A percentile compares a stretch with the other conserved stretches of the same genome.
phyloP scores from a whole-genome alignment of 208 protist species.

The Trypanosomatidae sp. region DNA sequence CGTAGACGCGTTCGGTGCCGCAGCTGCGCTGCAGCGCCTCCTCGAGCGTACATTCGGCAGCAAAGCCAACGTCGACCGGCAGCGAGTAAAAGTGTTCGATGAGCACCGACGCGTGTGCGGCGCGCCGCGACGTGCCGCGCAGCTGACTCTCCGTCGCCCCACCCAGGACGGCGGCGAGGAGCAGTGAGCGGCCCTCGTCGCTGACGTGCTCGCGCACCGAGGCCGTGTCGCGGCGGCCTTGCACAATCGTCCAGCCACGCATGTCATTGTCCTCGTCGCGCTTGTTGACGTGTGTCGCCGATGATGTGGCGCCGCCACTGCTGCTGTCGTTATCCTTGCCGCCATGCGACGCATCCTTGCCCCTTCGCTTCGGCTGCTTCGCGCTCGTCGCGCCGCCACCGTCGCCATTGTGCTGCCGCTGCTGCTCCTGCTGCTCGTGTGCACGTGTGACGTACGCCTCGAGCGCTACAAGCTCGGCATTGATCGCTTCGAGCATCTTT shows the following conservation, averaged over 20 bases:
- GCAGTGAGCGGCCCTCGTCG: conserved; percentile 22
- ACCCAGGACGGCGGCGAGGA: conserved; percentile 43
- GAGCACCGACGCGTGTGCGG: conserved; percentile 38
- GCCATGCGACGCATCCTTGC: neutral
- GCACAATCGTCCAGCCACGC: conserved; percentile 60
- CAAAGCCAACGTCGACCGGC: conserved; percentile 47
- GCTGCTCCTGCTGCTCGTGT: neutral
- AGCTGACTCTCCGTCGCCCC: conserved; percentile 58
- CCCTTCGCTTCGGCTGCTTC: too few relatives aligned
- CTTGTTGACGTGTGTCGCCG: neutral
- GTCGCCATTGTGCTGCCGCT: too few relatives aligned
- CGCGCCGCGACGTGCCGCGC: conserved; percentile 35
- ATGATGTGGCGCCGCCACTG: neutral
- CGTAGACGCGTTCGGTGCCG: conserved; percentile 40
- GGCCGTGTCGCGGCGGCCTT: conserved; percentile 28
- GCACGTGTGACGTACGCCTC: conserved; percentile 4
- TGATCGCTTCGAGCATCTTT: conserved; percentile 40
- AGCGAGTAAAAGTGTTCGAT: conserved; percentile 55
- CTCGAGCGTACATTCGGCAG: conserved; percentile 44
- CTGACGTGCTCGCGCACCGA: conserved; percentile 32
- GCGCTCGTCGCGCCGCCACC: too few relatives aligned
- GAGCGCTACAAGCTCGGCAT: conserved; percentile 26
- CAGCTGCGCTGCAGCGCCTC: conserved; percentile 49
- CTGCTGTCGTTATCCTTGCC: neutral
- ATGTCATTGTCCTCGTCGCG: neutral